Conservation (phyloP, 495 filamentous ascomycete genomes). For the Penicillium herquei region DNA sequence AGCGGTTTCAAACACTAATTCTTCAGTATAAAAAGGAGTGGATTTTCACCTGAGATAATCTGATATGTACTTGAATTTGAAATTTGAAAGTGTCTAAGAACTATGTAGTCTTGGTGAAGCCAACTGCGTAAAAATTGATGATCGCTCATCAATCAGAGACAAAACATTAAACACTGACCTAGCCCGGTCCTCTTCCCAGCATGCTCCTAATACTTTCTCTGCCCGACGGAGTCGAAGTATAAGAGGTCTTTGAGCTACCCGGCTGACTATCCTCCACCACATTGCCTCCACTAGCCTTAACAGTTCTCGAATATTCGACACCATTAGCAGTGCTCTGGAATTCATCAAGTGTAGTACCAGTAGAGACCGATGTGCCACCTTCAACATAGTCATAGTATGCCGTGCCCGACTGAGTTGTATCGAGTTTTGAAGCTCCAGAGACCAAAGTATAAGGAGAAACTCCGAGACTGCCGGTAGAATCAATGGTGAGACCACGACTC, state of each 20-base stretch:
- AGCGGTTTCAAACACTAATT: too few relatives aligned
- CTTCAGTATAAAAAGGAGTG: too few relatives aligned
- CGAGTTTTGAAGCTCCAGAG: slow-evolving; percentile 26
- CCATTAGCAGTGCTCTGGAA: slow-evolving; percentile 29
- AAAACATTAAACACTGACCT: not conserved
- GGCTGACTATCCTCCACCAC: slow-evolving; percentile 33
- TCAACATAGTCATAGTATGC: slow-evolving; percentile 24
- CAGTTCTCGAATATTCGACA: slow-evolving; percentile 46
- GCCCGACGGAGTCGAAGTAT: slow-evolving; percentile 3
- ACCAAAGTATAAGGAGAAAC: slow-evolving; percentile 51
- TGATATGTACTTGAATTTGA: too few relatives aligned
- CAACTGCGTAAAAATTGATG: not conserved
- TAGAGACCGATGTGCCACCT: slow-evolving; percentile 25
- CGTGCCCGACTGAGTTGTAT: slow-evolving; percentile 30
- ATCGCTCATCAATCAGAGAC: not conserved
- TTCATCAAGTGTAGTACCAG: slow-evolving; percentile 27
- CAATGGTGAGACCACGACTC: slow-evolving; percentile 55
- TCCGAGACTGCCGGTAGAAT: slow-evolving; percentile 43
- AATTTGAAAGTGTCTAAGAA: too few relatives aligned
- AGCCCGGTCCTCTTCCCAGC: slow-evolving; percentile 22
- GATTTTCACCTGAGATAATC: too few relatives aligned
- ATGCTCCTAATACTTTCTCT: slow-evolving; percentile 20
- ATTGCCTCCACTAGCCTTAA: slow-evolving; percentile 51
- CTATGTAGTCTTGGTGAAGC: too few relatives aligned
- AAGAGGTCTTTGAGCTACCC: not conserved